Conservation (phyloP, 306 rosid genomes). For the Vigna reflexopilosa region DNA sequence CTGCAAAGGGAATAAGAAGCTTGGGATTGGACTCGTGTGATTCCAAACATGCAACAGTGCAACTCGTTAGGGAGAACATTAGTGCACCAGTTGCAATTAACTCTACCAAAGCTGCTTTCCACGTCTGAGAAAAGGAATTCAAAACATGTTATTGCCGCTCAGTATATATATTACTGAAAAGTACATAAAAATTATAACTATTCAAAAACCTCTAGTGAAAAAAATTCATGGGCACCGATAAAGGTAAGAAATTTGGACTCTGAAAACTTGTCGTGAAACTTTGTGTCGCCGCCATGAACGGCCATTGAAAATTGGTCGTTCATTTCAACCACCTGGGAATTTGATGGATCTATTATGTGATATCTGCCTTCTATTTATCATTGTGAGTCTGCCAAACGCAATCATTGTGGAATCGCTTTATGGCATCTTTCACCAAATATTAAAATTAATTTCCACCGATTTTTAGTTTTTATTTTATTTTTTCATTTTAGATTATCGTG, state of each 20-base stretch:
- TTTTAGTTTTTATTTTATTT: too few species aligned
- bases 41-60: background rate
- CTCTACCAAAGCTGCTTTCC: conserved; percentile 10
- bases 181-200: too few species aligned
- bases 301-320: background rate
- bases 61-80: background rate
- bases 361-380: background rate
- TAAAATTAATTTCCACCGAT: too few species aligned
- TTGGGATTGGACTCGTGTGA: background rate
- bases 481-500: too few species aligned
- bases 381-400: too few species aligned
- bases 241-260: background rate
- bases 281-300: background rate
- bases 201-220: background rate
- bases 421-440: too few species aligned
- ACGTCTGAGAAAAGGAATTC: background rate
- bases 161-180: too few species aligned
- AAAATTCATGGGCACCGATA: background rate
- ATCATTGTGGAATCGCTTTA: too few species aligned
- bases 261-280: background rate
- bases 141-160: too few species aligned
- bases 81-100: background rate
- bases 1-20: background rate
- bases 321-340: background rate
- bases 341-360: background rate